These are phyloP conservation scores for Aureobasidium sp. DNA, from an alignment of 2,329 filamentous ascomycete species.

Conservation along the genomic window DNA sequence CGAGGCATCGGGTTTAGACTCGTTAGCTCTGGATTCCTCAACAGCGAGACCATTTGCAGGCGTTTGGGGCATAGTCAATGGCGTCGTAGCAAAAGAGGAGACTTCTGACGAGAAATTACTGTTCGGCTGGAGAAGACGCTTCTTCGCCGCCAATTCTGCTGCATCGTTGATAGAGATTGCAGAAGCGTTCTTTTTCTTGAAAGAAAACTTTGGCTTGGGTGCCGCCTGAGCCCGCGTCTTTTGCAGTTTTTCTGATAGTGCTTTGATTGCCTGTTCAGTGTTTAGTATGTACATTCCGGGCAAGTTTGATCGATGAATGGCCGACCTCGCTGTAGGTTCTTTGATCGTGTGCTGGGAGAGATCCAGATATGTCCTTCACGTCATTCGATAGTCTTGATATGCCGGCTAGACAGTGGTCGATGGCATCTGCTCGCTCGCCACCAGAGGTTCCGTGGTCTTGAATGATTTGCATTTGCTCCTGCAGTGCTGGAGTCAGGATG, in stretches of 20 bases:
- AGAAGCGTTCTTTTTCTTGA: conserved; percentile 50
- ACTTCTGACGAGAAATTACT: background rate
- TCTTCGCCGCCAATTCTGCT: conserved; percentile 42
- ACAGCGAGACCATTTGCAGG: conserved; percentile 22
- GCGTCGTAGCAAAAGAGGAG: conserved; percentile 38
- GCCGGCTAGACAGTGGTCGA: conserved; percentile 70
- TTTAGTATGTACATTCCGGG: background rate
- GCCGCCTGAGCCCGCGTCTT: conserved; percentile 57
- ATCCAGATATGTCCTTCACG: conserved; percentile 74
- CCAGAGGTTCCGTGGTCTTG: conserved; percentile 54
- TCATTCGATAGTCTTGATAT: conserved; percentile 77
- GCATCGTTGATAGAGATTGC: conserved; percentile 51
- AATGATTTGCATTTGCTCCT: conserved; percentile 67
- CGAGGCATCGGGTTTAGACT: background rate
- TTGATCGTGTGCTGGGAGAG: conserved; percentile 83
- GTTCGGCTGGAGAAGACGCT: conserved; percentile 16
- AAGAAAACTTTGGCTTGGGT: conserved; percentile 76
- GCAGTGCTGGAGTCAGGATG: conserved; percentile 51
- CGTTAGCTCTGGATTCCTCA: conserved; percentile 1
- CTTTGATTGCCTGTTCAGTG: conserved; percentile 61
- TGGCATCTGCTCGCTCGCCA: conserved; percentile 72
- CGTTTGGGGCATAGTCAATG: conserved; percentile 17
- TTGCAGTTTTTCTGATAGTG: conserved; percentile 69
- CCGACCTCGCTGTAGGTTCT: conserved; percentile 72
- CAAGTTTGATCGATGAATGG: background rate